Evolutionary conservation across 2,329 filamentous ascomycete genomes (phyloP), one percentile per base, ranked within the genome.

Genomic region (Clonostachys rhizophaga): DNA sequence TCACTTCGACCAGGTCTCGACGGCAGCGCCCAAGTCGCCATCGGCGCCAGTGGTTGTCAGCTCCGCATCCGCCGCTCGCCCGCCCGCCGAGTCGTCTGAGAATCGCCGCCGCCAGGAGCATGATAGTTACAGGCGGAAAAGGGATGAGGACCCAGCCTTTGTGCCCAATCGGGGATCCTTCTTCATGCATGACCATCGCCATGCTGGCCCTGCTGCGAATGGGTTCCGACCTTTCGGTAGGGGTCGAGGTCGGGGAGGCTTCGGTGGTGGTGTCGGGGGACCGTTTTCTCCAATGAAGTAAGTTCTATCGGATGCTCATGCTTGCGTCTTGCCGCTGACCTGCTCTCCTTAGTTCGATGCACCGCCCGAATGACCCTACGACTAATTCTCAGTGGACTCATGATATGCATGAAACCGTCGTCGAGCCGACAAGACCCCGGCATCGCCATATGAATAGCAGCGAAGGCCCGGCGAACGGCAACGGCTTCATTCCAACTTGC

Each of bases 181-280:
- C 74, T 97, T 96, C 72, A 91, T 97, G 82, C 92, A 97, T 66
- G 94, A 97, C 63, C 89, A 94, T 60, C 82, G 90, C 52, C 85
- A 89, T 56, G 81, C 87, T 47, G 86, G 86, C n/a, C 80, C 85
- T 41, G 82, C 84, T 54, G 79, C 84, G 46, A 92, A 91, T 66
- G 87, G 87, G 46, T 90, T 92, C 66, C 78, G 87, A 48, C 81
- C 84, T 12, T 87, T 85, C 63, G 79, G 79, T 34, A 78, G 85
- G 66, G 84, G 82, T 54, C 74, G 81, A 66, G 89, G 83, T 44
- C 70, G 80, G 59, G 77, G 79, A 49, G 72, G 77, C 48, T n/a
- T n/a, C 17, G 36, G 36, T 50, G 81, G 82, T 68, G 81, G 67
- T 58, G 78, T 79, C 55, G 77, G 74, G 44, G 79, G 75, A 44